Evolutionary conservation across 2,329 filamentous ascomycete species (phyloP), one percentile per base, ranked within the genome.

Genomic region (Myriosclerotinia scirpicola): DNA sequence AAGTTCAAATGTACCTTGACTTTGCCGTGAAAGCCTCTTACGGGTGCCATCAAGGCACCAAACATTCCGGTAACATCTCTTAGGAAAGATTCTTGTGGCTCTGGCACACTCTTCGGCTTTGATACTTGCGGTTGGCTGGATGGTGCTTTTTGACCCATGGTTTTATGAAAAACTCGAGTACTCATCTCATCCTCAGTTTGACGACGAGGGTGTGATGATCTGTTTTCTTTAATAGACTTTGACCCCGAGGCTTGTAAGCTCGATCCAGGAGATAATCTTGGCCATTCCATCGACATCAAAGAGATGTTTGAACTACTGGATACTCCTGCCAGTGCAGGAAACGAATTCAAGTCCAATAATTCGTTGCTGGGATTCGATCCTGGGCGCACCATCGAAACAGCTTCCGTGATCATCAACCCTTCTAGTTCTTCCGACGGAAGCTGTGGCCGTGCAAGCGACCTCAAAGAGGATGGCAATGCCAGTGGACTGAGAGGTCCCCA

Each of bases 101-200:
- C 63, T 48, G 46, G 59, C 11, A 26, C 34, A 22, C 8, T 62
- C 14, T 20, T 44, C 11, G 9, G 22, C 46, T 46, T 54, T 38
- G 65, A 14, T 15, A 42, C 22, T 54, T 53, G 26, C 58, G 65
- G 15, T 20, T 46, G 53, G 34, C 53, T 64, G 8, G 54, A 46
- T 22, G 65, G 55, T 30, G 66, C 69, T 30, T 69, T 69, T 54
- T 74, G 74, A 8, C 70, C 71, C 73, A 75, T 76, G 5, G 71
- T 75, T 14, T 50, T 55, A 17, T 72, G 68, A 59, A 68, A 75
- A 2, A n/a, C 42, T 66, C 71, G 67, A 11, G 69, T 70, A 5
- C 52, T 52, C 6, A 40, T 17, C 54, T 75, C 73, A 34, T 67
- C 54, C 17, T 42, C 61, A 30, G 20, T 8, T 54, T 74, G 70